These are phyloP conservation scores for Barnettozyma populi DNA, from an alignment of 805 yeast genomes.

Conservation along the genomic window DNA sequence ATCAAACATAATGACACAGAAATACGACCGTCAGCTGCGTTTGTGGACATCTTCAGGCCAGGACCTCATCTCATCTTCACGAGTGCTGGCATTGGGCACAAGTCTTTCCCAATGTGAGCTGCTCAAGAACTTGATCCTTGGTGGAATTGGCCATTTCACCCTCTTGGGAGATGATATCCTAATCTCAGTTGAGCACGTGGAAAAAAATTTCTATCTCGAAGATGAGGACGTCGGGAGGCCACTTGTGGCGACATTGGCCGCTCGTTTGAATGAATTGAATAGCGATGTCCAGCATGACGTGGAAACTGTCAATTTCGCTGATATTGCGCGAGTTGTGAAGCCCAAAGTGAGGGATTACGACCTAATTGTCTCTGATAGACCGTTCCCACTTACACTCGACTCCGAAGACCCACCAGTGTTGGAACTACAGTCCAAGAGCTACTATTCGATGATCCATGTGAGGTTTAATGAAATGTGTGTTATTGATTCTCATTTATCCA, in stretches of 20 bases:
- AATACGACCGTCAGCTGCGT: constrained; percentile 83
- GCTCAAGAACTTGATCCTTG: constrained; percentile 71
- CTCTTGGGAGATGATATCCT: constrained; percentile 42
- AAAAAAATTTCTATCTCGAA: constrained; percentile 58
- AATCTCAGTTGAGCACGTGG: constrained; percentile 40
- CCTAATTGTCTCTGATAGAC: constrained; percentile 42
- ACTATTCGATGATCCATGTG: constrained; percentile 49
- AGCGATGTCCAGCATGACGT: constrained; percentile 38
- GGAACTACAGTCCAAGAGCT: constrained; percentile 49
- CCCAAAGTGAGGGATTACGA: constrained; percentile 40
- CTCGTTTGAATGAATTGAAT: constrained; percentile 51
- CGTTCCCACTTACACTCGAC: constrained; percentile 26
- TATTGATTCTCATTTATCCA: constrained; percentile 67
- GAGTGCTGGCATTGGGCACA: constrained; percentile 3
- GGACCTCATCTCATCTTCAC: constrained; percentile 2
- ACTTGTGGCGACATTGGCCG: constrained; percentile 35
- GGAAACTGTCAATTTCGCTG: not conserved
- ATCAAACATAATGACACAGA: constrained; percentile 22
- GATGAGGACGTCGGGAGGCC: constrained; percentile 37
- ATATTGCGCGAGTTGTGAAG: constrained; percentile 11
- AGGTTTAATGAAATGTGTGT: constrained; percentile 32
- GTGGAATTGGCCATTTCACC: constrained; percentile 64
- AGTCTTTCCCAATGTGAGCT: constrained; percentile 39
- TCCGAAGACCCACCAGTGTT: constrained; percentile 47
- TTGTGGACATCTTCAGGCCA: constrained; percentile 86